Conservation (phyloP, 495 filamentous ascomycete species). For the Xylaria sp. region DNA sequence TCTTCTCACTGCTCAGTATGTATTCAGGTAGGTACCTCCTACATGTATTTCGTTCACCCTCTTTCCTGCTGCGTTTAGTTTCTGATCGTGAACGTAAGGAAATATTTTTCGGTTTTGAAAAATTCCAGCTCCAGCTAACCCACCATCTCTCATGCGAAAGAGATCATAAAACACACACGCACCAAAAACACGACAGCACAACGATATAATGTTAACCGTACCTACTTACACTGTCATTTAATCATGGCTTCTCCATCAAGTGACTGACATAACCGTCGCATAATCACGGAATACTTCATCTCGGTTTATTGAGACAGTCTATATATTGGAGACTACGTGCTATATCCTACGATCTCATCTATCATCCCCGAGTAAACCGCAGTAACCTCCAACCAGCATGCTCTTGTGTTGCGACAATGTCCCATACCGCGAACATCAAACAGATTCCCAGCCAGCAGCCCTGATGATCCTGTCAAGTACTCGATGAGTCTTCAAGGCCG, state of each 20-base stretch:
- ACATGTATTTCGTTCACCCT: no score
- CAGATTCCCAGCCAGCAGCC: constrained; percentile 26
- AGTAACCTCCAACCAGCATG: not conserved
- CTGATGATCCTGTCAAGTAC: constrained; percentile 30
- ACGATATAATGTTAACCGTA: not conserved
- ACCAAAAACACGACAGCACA: not conserved
- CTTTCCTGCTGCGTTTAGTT: not conserved
- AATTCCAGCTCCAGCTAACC: not conserved
- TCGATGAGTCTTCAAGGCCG: constrained; percentile 24
- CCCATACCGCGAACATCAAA: not conserved
- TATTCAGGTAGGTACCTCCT: no score
- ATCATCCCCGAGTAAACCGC: not conserved
- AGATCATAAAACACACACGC: not conserved
- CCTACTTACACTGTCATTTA: not conserved
- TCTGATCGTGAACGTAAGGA: not conserved
- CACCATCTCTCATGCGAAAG: not conserved
- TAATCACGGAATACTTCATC: no score
- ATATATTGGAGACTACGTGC: not conserved
- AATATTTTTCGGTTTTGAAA: not conserved
- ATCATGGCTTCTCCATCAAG: not conserved
- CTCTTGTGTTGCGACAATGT: not conserved
- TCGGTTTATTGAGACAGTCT: no score
- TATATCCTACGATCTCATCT: not conserved
- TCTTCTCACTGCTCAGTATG: not conserved
- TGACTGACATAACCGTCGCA: not conserved